These are phyloP conservation scores for Marasmius oreades DNA, from an alignment of 1,284 basidiomycete genomes.

Conservation along the genomic window DNA sequence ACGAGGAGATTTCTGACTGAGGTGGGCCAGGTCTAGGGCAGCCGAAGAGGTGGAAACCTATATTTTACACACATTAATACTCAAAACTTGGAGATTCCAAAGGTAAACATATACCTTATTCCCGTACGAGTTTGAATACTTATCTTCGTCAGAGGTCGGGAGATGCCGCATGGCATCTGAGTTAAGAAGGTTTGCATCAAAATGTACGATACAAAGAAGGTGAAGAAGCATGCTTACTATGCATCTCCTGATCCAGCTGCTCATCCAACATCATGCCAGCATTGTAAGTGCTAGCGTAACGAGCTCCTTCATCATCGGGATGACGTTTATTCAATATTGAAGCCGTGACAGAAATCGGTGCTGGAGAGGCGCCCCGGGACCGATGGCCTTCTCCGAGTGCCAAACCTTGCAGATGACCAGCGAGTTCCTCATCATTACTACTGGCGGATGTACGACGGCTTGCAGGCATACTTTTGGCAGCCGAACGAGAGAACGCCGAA, in stretches of 20 bases:
- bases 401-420: conserved; percentile 68
- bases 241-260: conserved; percentile 87
- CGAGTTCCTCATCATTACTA: conserved; percentile 75
- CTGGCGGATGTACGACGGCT: conserved; percentile 80
- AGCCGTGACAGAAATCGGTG: conserved; percentile 43
- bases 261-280: conserved; percentile 87
- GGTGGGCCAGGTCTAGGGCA: conserved; percentile 88
- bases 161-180: conserved; percentile 89
- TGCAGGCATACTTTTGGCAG: conserved; percentile 84
- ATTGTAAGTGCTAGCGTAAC: conserved; percentile 62
- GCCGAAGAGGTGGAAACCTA: conserved; percentile 88
- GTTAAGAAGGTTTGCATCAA: conserved; percentile 18
- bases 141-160: conserved; percentile 90
- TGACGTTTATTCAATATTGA: conserved; percentile 49
- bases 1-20: conserved; percentile 78
- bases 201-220: background rate
- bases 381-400: conserved; percentile 58
- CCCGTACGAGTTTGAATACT: conserved; percentile 58
- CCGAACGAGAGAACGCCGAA: conserved; percentile 48
- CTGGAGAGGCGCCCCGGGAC: conserved; percentile 49
- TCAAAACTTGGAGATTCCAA: conserved; percentile 6
- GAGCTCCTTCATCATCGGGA: conserved; percentile 49
- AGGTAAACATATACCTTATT: conserved; percentile 60
- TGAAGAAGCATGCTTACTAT: conserved; percentile 52
- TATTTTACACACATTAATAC: conserved; percentile 8